A percentile compares a stretch with the other conserved stretches of the same genome.
Evolutionary conservation across 2,329 filamentous ascomycete species (phyloP).

Genomic region (Ophiostoma populinum): DNA sequence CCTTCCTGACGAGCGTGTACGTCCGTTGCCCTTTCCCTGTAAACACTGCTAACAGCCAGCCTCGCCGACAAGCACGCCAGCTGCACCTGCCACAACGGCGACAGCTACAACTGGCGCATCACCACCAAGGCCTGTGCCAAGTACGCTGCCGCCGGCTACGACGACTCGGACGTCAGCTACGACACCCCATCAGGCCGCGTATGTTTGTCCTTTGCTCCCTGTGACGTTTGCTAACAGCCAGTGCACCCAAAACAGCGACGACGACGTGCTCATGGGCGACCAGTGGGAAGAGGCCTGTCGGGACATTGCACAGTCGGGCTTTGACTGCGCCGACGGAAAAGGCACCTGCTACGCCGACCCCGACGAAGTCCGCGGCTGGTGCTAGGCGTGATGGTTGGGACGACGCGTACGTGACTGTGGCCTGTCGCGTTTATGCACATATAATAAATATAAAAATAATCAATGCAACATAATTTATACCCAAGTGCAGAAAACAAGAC

Average conservation of each 20-base stretch:
- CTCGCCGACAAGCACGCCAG: not conserved
- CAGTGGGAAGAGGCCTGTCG: not conserved
- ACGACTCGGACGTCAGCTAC: not conserved
- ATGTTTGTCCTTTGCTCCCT: not conserved
- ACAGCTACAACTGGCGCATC: slow-evolving; percentile 1
- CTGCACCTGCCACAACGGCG: slow-evolving; percentile 1
- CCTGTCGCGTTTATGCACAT: too few species aligned
- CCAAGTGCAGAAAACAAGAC: too few species aligned
- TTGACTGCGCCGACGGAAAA: not conserved
- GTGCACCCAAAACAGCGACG: not conserved
- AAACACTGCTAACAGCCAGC: not conserved
- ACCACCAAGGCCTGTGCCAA: not conserved
- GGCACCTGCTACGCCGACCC: not conserved
- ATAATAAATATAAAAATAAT: too few species aligned
- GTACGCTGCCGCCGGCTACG: not conserved
- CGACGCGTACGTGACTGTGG: too few species aligned
- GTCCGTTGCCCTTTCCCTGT: too few species aligned
- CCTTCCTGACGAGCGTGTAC: too few species aligned
- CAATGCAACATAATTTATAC: too few species aligned
- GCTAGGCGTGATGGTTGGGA: too few species aligned
- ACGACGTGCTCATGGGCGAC: not conserved
- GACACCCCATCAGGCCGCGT: not conserved
- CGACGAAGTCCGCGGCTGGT: not conserved
- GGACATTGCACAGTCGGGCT: not conserved
- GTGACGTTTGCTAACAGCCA: not conserved